Conservation (phyloP, 192 early-diverging fungal species). For the Rhizophagus prolifer region DNA sequence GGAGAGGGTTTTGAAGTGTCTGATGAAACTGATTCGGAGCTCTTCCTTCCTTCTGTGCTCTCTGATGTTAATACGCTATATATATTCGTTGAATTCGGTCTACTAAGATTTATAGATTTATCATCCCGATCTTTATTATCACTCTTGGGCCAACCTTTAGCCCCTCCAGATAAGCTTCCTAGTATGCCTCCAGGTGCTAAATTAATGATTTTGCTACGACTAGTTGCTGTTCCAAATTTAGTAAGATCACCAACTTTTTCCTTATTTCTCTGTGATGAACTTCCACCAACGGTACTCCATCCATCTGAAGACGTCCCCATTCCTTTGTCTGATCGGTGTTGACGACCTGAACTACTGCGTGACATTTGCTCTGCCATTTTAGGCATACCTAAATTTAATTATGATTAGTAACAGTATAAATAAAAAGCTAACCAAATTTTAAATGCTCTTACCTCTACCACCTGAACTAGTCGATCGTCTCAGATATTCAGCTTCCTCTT, state of each 20-base stretch:
- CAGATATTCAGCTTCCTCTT: conserved; percentile 71
- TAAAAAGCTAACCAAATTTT: not conserved
- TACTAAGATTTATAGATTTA: conserved; percentile 45
- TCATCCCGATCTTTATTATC: conserved; percentile 47
- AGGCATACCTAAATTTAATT: conserved; percentile 39
- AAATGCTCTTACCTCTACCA: conserved; percentile 49
- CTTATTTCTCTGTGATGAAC: conserved; percentile 44
- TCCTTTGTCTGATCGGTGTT: conserved; percentile 34
- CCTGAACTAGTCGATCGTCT: conserved; percentile 63
- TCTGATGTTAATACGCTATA: conserved; percentile 38
- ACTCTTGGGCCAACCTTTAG: conserved; percentile 46
- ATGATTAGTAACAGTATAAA: not conserved
- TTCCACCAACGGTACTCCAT: conserved; percentile 63
- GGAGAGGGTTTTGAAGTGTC: conserved; percentile 16
- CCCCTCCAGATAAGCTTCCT: conserved; percentile 38
- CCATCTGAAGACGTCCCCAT: conserved; percentile 57
- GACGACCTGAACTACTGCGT: conserved; percentile 58
- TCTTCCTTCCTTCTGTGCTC: conserved; percentile 37
- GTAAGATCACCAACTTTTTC: conserved; percentile 64
- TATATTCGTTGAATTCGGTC: conserved; percentile 46
- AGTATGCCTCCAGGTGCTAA: conserved; percentile 55
- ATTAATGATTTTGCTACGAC: conserved; percentile 55
- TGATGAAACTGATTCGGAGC: not conserved
- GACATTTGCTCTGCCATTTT: conserved; percentile 62
- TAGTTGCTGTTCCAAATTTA: conserved; percentile 74